phyloP scores from a whole-genome alignment of 1,284 basidiomycete species.

The Malassezia furfur region DNA sequence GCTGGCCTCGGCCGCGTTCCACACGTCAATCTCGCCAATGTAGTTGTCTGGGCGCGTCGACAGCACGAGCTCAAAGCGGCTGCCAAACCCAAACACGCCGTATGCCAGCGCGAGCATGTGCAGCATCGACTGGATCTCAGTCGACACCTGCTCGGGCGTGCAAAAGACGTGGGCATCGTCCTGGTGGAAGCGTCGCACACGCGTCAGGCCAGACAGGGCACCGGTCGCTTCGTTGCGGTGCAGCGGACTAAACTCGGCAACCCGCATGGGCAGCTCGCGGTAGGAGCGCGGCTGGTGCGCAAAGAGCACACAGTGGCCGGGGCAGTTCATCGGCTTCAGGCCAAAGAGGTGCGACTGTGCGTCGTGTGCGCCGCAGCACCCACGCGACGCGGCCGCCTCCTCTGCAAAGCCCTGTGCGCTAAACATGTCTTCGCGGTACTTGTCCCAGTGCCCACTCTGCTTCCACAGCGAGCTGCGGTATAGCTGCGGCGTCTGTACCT shows the following conservation, averaged over 20 bases:
- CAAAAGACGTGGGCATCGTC: slow-evolving; percentile 48
- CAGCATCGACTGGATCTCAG: slow-evolving; percentile 40
- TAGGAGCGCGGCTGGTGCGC: slow-evolving; percentile 32
- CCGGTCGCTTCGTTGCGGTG: slow-evolving; percentile 43
- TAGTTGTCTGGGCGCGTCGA: slow-evolving; percentile 38
- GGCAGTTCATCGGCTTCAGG: slow-evolving; percentile 47
- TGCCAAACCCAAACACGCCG: slow-evolving; percentile 36
- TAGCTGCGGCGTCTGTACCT: slow-evolving; percentile 44
- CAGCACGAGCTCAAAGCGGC: slow-evolving; percentile 39
- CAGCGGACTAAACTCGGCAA: slow-evolving; percentile 41
- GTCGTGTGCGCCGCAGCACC: slow-evolving; percentile 23
- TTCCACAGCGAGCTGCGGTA: slow-evolving; percentile 42
- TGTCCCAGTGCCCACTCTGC: slow-evolving; percentile 45
- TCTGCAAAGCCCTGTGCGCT: slow-evolving; percentile 36
- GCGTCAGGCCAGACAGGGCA: slow-evolving; percentile 36
- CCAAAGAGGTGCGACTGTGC: slow-evolving; percentile 23
- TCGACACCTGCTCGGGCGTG: slow-evolving; percentile 28
- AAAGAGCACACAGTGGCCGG: slow-evolving; percentile 43
- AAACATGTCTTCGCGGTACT: slow-evolving; percentile 48
- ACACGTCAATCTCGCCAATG: slow-evolving; percentile 31
- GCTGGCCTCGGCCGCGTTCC: slow-evolving; percentile 36
- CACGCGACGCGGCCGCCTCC: not conserved
- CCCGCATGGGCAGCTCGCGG: slow-evolving; percentile 39
- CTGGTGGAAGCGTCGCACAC: slow-evolving; percentile 42
- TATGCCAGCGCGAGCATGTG: slow-evolving; percentile 44